Conservation (phyloP, 331 rosid genomes). For the Quercus lobata region DNA sequence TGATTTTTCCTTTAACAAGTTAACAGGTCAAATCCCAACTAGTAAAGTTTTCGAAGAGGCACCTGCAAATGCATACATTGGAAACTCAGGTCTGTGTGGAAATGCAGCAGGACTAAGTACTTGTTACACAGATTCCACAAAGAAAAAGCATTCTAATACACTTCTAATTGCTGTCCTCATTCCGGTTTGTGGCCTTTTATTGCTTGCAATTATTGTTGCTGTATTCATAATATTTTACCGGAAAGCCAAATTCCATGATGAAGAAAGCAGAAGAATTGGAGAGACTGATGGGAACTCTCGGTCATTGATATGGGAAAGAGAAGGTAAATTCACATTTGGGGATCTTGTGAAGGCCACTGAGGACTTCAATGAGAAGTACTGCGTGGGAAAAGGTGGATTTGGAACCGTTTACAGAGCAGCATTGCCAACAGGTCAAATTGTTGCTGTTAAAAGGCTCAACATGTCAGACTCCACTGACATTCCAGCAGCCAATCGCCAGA, state of each 20-base stretch:
- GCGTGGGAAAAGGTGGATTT: slow-evolving; percentile 81
- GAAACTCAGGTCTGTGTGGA: slow-evolving; percentile 65
- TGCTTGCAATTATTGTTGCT: slow-evolving; percentile 16
- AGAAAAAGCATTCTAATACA: slow-evolving; percentile 26
- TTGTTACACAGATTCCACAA: slow-evolving; percentile 26
- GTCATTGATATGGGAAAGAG: slow-evolving; percentile 46
- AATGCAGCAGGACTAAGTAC: slow-evolving; percentile 26
- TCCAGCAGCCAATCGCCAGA: slow-evolving; percentile 36
- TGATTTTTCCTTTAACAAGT: slow-evolving; percentile 65
- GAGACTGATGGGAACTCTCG: not conserved
- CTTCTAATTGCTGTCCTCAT: slow-evolving; percentile 43
- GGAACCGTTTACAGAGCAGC: slow-evolving; percentile 67
- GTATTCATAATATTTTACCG: slow-evolving; percentile 4
- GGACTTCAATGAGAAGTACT: slow-evolving; percentile 52
- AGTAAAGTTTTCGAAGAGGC: slow-evolving; percentile 27
- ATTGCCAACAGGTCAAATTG: slow-evolving; percentile 38
- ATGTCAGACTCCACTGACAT: slow-evolving; percentile 45
- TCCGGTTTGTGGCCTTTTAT: slow-evolving; percentile 35
- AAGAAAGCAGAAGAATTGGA: slow-evolving; percentile 24
- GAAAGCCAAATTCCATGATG: slow-evolving; percentile 17
- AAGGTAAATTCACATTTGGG: slow-evolving; percentile 47
- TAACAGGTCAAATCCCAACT: slow-evolving; percentile 31
- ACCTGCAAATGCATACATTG: slow-evolving; percentile 39
- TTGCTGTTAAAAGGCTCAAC: slow-evolving; percentile 72
- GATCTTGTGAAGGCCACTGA: slow-evolving; percentile 59